Evolutionary conservation across 2,329 filamentous ascomycete genomes (phyloP).

Genomic region (Aureobasidium sp.): DNA sequence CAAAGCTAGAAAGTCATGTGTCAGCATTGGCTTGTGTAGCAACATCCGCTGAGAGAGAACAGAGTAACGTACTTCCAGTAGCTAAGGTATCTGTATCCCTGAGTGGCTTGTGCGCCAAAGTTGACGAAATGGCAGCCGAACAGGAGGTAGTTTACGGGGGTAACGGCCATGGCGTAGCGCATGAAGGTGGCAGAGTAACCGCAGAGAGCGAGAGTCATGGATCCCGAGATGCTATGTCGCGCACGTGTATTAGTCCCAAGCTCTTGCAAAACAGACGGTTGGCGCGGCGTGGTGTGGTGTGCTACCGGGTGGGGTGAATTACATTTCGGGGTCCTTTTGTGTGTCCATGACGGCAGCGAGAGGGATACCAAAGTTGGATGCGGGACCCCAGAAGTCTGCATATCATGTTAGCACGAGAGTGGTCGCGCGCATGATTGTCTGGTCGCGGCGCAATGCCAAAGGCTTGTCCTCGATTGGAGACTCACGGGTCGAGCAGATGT

Average conservation of each 20-base stretch:
- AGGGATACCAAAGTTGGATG: slow-evolving; percentile 46
- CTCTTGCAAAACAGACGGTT: neutral
- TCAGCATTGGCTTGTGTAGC: neutral
- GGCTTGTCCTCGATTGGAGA: slow-evolving; percentile 16
- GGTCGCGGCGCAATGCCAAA: neutral
- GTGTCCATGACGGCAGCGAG: slow-evolving; percentile 46
- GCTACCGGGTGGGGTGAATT: neutral
- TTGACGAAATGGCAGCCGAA: slow-evolving; percentile 60
- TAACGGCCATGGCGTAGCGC: slow-evolving; percentile 57
- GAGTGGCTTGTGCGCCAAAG: slow-evolving; percentile 51
- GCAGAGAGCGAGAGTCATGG: slow-evolving; percentile 53
- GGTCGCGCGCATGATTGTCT: neutral
- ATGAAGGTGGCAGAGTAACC: slow-evolving; percentile 57
- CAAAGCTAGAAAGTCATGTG: slow-evolving; percentile 25
- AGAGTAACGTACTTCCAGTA: slow-evolving; percentile 43
- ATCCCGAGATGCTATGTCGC: slow-evolving; percentile 50
- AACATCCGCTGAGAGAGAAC: neutral
- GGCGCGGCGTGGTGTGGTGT: neutral
- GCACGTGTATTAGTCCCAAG: neutral
- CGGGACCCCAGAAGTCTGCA: slow-evolving; percentile 44
- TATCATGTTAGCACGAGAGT: neutral
- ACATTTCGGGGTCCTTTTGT: slow-evolving; percentile 46
- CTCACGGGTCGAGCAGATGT: slow-evolving; percentile 47
- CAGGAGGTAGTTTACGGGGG: slow-evolving; percentile 57
- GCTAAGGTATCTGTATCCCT: slow-evolving; percentile 53